These are phyloP conservation scores for Arthrobotrys iridis DNA, from an alignment of 2,329 filamentous ascomycete species.

Conservation along the genomic window DNA sequence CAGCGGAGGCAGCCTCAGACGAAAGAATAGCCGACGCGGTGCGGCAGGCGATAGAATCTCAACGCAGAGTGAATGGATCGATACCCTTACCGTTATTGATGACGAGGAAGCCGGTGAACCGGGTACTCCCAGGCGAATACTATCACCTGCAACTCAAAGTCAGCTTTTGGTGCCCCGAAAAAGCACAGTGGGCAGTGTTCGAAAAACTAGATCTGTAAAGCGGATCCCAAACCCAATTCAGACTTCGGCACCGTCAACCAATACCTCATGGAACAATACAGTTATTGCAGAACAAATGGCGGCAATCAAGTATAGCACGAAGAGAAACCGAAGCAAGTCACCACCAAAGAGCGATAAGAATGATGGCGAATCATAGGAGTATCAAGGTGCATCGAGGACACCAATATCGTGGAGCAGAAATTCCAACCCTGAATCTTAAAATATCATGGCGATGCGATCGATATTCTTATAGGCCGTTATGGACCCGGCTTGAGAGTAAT, in stretches of 20 bases:
- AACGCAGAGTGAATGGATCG: slow-evolving; percentile 37
- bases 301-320: slow-evolving; percentile 41
- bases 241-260: neutral
- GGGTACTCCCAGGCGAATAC: neutral
- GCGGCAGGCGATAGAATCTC: slow-evolving; percentile 5
- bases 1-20: neutral
- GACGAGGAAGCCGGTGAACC: slow-evolving; percentile 15
- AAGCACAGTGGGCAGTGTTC: neutral
- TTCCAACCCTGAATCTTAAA: too few species aligned
- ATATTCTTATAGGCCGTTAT: neutral
- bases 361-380: neutral
- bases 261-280: slow-evolving; percentile 34
- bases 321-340: slow-evolving; percentile 23
- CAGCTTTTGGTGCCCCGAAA: slow-evolving; percentile 7
- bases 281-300: slow-evolving; percentile 34
- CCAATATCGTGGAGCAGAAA: neutral
- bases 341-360: slow-evolving; percentile 9
- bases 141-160: neutral
- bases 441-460: neutral
- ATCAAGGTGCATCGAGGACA: neutral
- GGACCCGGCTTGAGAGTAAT: neutral
- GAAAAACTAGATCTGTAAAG: slow-evolving; percentile 8
- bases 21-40: slow-evolving; percentile 16
- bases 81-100: slow-evolving; percentile 43
- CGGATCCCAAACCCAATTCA: slow-evolving; percentile 1